phyloP scores from a whole-genome alignment of 805 yeast genomes.

The Candida nitratophila region DNA sequence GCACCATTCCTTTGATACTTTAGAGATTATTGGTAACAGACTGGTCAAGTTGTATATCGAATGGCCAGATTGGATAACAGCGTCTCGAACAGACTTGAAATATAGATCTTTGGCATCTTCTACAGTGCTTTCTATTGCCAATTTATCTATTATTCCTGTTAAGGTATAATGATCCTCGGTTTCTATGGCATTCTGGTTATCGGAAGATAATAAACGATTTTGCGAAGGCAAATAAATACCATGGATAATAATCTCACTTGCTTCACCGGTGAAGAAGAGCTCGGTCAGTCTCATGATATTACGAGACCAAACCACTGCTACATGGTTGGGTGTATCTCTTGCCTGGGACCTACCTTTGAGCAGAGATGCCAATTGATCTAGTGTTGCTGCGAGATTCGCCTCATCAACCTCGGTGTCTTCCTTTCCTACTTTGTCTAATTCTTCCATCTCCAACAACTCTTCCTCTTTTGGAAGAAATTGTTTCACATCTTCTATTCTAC shows the following conservation, averaged over 20 bases:
- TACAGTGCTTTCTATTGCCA: conserved; percentile 20
- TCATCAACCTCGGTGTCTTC: background rate
- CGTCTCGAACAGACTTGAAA: conserved; percentile 10
- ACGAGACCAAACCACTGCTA: conserved; percentile 30
- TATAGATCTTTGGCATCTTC: conserved; percentile 13
- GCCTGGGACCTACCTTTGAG: background rate
- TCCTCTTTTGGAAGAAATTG: no score
- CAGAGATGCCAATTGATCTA: background rate
- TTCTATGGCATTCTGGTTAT: conserved; percentile 1
- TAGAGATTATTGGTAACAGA: background rate
- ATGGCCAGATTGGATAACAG: background rate
- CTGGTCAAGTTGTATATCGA: background rate
- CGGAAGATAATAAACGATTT: conserved; percentile 3
- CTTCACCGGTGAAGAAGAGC: conserved; percentile 40
- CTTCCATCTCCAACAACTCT: no score
- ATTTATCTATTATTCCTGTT: conserved; percentile 60
- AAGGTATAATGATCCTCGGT: conserved; percentile 33
- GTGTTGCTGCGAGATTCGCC: background rate
- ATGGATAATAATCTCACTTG: conserved; percentile 59
- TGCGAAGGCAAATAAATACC: conserved; percentile 33
- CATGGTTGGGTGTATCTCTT: background rate
- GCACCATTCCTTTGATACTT: conserved; percentile 17
- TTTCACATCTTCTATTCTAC: no score
- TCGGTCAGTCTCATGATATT: conserved; percentile 33
- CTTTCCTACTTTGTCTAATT: background rate